Evolutionary conservation across 176 grass and related monocot genomes (phyloP), one percentile per base, ranked within the genome.

Genomic region (Paspalum notatum): DNA sequence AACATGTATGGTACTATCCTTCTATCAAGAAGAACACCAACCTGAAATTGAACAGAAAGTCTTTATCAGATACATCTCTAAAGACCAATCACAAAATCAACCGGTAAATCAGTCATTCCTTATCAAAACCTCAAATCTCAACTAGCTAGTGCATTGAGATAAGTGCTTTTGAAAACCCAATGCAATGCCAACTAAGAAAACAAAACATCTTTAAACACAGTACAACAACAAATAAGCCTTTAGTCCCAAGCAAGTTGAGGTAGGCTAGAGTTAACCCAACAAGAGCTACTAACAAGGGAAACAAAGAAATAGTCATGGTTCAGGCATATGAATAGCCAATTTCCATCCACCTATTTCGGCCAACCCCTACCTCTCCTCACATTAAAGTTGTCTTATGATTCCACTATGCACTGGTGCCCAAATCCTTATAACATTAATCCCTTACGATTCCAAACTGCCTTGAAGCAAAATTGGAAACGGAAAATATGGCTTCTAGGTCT

Each of bases 1-100:
- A 95, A 41, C 40, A 90, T 84, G 80, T 91, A 95, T 14, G 60
- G 78, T 39, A 87, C 75, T 82, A 99, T 93, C 80, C 96, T 95
- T 87, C 90, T 90, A 75, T 95, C 96, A 85, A 99, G 82, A 82
- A 95, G 45, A 79, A 80, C 72, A 70, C 96, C 90, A 76, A 78
- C 81, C 96, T 99, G 82, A 67, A 84, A 91, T 71, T 67, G 39
- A 88, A 80, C 87, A 78, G 21, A 72, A 77, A 87, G 16, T 39
- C 51, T 58, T 41, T 4, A 47, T 70, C 1, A 81, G 72, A 63
- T 77, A 68, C 16, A 58, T 46, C 52, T 22, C n/a, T 16, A 71
- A 57, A 57, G 62, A n/a, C 78, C 13, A 64, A 70, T 57, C 43
- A 79, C 12, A 73, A 71, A 71, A 56, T 44, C 58, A 66, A 47